phyloP scores from a whole-genome alignment of 2,329 filamentous ascomycete genomes.

The Sporothrix mexicana region DNA sequence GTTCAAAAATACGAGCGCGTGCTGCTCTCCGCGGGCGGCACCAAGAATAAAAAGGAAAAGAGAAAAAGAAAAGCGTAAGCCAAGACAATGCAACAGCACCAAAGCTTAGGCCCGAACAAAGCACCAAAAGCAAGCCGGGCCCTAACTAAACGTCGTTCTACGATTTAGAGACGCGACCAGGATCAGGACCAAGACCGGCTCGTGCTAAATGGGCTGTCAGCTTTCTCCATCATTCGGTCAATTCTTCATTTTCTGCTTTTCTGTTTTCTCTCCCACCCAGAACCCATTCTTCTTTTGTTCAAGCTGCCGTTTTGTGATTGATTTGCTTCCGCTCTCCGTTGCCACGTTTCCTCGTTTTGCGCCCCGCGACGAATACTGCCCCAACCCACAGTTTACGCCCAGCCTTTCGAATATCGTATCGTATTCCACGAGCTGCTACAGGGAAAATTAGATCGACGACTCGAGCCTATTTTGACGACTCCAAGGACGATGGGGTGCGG shows the following conservation, averaged over 20 bases:
- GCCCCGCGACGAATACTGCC: too few species aligned
- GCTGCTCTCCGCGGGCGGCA: slow-evolving; percentile 12
- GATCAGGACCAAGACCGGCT: not conserved
- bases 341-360: not conserved
- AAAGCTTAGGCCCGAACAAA: not conserved
- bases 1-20: slow-evolving; percentile 22
- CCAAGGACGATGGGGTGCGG: slow-evolving; percentile 24
- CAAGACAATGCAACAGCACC: not conserved
- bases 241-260: not conserved
- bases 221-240: not conserved
- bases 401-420: not conserved
- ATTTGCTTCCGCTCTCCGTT: not conserved
- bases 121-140: not conserved
- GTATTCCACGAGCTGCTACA: not conserved
- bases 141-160: not conserved
- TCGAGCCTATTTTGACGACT: not conserved
- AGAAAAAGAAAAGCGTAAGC: not conserved
- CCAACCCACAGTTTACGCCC: not conserved
- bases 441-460: not conserved
- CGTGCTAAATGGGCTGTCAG: slow-evolving; percentile 6
- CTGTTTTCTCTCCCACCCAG: not conserved
- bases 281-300: not conserved
- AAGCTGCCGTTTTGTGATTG: not conserved
- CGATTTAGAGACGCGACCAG: not conserved
- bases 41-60: not conserved